These are phyloP conservation scores for Chimonanthus salicifolius DNA, from an alignment of 164 flowering plant genomes.

Conservation along the genomic window DNA sequence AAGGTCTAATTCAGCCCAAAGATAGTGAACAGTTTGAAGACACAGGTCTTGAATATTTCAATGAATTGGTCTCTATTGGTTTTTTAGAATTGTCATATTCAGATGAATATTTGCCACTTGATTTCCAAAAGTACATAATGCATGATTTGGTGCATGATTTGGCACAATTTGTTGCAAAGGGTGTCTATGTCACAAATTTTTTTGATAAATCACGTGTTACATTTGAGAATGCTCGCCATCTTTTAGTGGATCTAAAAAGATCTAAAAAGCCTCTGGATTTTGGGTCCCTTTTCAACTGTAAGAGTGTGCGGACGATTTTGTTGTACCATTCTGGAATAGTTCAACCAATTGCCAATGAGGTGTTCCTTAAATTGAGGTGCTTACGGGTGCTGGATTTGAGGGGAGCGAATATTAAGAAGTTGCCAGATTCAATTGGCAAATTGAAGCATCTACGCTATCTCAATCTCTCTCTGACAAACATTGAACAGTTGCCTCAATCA, in stretches of 20 bases:
- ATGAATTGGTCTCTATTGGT: background rate
- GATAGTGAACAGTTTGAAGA: background rate
- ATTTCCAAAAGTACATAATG: background rate
- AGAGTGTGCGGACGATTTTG: background rate
- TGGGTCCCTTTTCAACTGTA: background rate
- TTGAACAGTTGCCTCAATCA: conserved; percentile 11
- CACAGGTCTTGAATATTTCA: background rate
- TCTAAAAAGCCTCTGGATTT: too few species aligned
- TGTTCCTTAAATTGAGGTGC: background rate
- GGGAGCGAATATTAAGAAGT: background rate
- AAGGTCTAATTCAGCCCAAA: background rate
- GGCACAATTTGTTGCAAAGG: background rate
- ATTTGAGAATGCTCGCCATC: conserved; percentile 2
- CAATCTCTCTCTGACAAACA: conserved; percentile 1
- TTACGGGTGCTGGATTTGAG: conserved; percentile 9
- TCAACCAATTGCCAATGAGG: background rate
- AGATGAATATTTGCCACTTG: background rate
- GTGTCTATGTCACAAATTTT: background rate
- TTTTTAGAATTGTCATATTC: background rate
- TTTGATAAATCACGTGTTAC: background rate
- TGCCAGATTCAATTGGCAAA: conserved; percentile 6
- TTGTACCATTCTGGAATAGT: too few species aligned
- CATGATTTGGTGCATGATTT: conserved; percentile 9
- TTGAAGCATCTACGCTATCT: conserved; percentile 15
- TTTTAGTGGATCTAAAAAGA: background rate